phyloP scores from a whole-genome alignment of 2,329 filamentous ascomycete species.

The Pezicula carpinea region DNA sequence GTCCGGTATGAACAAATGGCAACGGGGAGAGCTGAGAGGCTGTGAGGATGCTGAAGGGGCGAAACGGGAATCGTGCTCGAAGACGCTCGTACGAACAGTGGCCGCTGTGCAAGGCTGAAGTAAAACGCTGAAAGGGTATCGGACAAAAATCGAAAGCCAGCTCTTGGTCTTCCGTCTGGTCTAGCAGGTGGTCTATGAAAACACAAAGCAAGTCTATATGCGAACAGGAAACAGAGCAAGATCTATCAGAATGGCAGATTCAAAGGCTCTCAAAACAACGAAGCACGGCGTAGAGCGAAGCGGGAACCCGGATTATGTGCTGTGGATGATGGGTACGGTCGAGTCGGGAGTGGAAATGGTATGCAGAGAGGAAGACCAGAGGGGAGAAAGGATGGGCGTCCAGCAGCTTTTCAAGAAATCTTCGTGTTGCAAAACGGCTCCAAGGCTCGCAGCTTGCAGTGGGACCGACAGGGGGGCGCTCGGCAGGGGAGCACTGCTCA shows the following conservation, averaged over 20 bases:
- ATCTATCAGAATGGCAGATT: slow-evolving; percentile 7
- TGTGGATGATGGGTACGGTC: not conserved
- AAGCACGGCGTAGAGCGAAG: slow-evolving; percentile 1
- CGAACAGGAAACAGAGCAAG: slow-evolving; percentile 10
- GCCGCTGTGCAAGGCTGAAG: not conserved
- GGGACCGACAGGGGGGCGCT: slow-evolving; percentile 4
- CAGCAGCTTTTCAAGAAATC: slow-evolving; percentile 12
- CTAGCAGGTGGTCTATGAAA: slow-evolving; percentile 9
- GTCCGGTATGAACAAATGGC: no score
- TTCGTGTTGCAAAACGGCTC: slow-evolving; percentile 2
- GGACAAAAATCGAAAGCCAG: slow-evolving; percentile 21
- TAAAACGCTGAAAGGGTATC: not conserved
- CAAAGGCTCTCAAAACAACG: not conserved
- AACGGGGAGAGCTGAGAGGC: not conserved
- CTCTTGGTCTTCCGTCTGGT: slow-evolving; percentile 25
- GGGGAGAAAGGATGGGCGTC: slow-evolving; percentile 2
- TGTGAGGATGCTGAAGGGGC: not conserved
- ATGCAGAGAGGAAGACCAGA: slow-evolving; percentile 7
- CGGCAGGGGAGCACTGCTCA: slow-evolving; percentile 1
- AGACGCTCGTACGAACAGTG: not conserved
- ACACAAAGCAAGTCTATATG: slow-evolving; percentile 11
- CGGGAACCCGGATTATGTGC: slow-evolving; percentile 2
- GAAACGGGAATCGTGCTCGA: not conserved
- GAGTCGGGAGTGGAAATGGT: slow-evolving; percentile 4
- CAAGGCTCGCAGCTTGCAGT: slow-evolving; percentile 4